Conservation (phyloP, 1,139 yeast species). For the Candida tetrigidarum region DNA sequence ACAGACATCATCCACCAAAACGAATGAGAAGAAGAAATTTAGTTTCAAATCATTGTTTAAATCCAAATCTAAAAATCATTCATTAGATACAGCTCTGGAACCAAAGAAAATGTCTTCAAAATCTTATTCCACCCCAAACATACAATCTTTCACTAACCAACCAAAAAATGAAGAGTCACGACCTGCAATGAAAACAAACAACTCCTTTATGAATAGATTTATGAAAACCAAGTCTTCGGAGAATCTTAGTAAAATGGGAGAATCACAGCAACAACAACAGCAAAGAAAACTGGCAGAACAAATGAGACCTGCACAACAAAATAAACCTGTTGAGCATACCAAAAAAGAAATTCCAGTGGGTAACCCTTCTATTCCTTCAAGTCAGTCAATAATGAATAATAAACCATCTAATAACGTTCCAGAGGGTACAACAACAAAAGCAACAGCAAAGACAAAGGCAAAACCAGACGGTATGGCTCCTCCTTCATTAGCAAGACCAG, state of each 20-base stretch:
- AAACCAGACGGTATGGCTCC: not conserved
- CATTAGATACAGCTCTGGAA: slow-evolving; percentile 20
- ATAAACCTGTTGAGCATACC: not conserved
- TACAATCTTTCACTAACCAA: slow-evolving; percentile 14
- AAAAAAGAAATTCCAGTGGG: slow-evolving; percentile 3
- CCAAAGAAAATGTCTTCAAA: slow-evolving; percentile 25
- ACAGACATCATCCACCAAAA: slow-evolving; percentile 15
- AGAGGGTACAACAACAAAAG: not conserved
- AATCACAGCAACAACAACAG: not conserved
- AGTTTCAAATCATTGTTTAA: slow-evolving; percentile 46
- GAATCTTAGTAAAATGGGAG: slow-evolving; percentile 18
- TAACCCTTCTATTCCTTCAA: slow-evolving; percentile 1
- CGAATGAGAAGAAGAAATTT: slow-evolving; percentile 41
- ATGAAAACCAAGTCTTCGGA: slow-evolving; percentile 29
- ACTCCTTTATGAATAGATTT: slow-evolving; percentile 26
- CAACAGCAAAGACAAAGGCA: not conserved
- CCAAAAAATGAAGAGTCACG: not conserved
- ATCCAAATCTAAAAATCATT: slow-evolving; percentile 34
- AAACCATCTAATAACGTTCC: not conserved
- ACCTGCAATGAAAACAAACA: slow-evolving; percentile 10
- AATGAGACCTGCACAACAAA: no score
- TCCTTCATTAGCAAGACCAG: slow-evolving; percentile 10
- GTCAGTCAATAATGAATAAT: not conserved
- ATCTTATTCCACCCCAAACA: slow-evolving; percentile 36
- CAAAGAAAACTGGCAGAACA: no score